Base-by-base conservation (phyloP, 2,329 filamentous ascomycete species). In the Fusarium dlaminii region DNA sequence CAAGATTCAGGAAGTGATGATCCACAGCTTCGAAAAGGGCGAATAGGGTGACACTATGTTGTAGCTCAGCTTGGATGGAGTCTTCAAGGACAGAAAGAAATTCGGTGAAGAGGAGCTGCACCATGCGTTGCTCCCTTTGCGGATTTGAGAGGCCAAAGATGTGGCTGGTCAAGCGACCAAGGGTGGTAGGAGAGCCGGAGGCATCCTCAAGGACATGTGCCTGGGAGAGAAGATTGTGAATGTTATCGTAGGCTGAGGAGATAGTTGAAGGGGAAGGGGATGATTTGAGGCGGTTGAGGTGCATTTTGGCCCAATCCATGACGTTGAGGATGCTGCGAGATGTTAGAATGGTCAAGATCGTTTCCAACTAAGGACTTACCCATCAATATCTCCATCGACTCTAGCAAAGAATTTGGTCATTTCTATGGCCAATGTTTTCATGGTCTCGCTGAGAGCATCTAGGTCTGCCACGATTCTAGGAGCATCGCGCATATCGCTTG, bases 271-370 rank as follows among this genome's bases (percentile, higher is more conserved):
- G 88, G 2, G 89, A 87, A 12, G 91, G 90, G 27, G 88, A 84
- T 29, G 87, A 86, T 70, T 90, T 89, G 64, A 96, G 85, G 51
- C 91, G 91, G 68, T 91, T 87, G 20, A 98, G 89, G 81, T 98
- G 95, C 74, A 95, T 91, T 79, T 93, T 93, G 20, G 94, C 94
- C 96, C 96, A 98, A 80, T 98, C 94, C 95, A 98, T 98, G 58
- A 97, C 94, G 69, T 96, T 92, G 40, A 98, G 88, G 75, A 98
- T 97, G 68, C 93, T 92, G 78, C 51, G 45, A 42, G 22, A 27
- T 56, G 59, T 74, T 60, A 76, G 72, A 73, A 27, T 49, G 9
- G 61, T 37, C 27, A 15, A 39, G 18, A 34, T 14, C 3, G 40
- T 15, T n/a, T 27, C n/a, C 11, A 58, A 49, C 22, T 20, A 43